These are phyloP conservation scores for Panaeolus papilionaceus DNA, from an alignment of 768 basidiomycete genomes.

Conservation along the genomic window DNA sequence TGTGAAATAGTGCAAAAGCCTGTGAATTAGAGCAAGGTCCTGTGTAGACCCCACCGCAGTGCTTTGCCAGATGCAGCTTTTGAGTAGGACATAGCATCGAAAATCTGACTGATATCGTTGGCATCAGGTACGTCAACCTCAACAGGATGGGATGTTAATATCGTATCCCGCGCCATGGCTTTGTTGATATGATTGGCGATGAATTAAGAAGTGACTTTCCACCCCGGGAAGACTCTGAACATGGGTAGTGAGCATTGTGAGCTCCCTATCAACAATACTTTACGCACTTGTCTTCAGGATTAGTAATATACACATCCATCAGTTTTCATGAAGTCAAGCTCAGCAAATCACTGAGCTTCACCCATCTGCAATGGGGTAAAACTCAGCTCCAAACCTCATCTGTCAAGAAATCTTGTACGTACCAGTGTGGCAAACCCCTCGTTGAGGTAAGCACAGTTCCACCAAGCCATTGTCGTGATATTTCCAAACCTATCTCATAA, in stretches of 20 bases:
- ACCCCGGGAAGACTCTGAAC: slow-evolving; percentile 77
- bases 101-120: slow-evolving; percentile 79
- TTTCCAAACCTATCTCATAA: slow-evolving; percentile 72
- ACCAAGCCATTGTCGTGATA: slow-evolving; percentile 91
- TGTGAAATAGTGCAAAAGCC: slow-evolving; percentile 69
- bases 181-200: slow-evolving; percentile 77
- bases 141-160: slow-evolving; percentile 89
- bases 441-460: slow-evolving; percentile 80
- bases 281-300: slow-evolving; percentile 56
- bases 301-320: slow-evolving; percentile 7
- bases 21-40: slow-evolving; percentile 60
- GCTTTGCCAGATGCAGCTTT: slow-evolving; percentile 68
- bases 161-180: slow-evolving; percentile 84
- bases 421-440: slow-evolving; percentile 49
- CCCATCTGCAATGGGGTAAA: slow-evolving; percentile 63
- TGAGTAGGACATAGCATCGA: slow-evolving; percentile 87
- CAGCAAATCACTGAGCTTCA: slow-evolving; percentile 58
- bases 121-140: slow-evolving; percentile 91
- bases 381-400: slow-evolving; percentile 16
- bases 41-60: slow-evolving; percentile 66
- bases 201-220: slow-evolving; percentile 84
- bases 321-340: background rate
- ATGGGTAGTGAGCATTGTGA: slow-evolving; percentile 12
- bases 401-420: background rate
- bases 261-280: background rate